A percentile compares a stretch with the other conserved stretches of the same genome.
Conservation (phyloP, 2,329 filamentous ascomycete genomes). For the Tolypocladium tropicale region DNA sequence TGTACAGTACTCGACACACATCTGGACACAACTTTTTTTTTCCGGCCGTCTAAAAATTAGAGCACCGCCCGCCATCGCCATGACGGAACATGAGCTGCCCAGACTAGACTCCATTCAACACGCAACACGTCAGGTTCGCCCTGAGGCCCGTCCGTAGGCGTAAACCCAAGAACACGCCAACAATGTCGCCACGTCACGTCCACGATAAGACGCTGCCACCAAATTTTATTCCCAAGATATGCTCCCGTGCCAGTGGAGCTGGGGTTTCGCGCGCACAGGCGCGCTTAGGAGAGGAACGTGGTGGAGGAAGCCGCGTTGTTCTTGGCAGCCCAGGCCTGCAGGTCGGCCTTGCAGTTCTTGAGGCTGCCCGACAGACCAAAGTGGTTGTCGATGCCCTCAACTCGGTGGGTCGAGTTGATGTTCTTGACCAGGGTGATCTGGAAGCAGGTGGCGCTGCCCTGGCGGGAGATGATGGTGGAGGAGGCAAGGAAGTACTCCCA, state of each 20-base stretch:
- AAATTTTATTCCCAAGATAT: background rate
- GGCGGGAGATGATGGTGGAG: constrained; percentile 75
- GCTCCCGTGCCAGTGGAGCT: background rate
- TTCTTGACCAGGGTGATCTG: constrained; percentile 89
- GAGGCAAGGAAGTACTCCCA: constrained; percentile 90
- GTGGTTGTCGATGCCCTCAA: constrained; percentile 65
- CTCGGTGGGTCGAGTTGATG: constrained; percentile 77
- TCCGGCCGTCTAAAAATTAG: constrained; percentile 2
- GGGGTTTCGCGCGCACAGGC: background rate
- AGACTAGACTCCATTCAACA: background rate
- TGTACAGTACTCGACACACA: background rate
- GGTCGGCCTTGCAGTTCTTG: constrained; percentile 23
- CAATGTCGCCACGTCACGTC: background rate
- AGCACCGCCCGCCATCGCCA: background rate
- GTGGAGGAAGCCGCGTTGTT: constrained; percentile 24
- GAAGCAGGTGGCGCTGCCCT: constrained; percentile 79
- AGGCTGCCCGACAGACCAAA: constrained; percentile 57
- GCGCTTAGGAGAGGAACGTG: constrained; percentile 15
- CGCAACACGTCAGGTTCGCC: background rate
- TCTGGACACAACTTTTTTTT: background rate
- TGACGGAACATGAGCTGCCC: background rate
- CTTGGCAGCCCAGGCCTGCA: constrained; percentile 23
- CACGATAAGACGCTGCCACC: background rate
- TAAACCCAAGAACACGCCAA: background rate
- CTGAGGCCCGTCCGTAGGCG: background rate